Conservation (phyloP, 805 yeast genomes). For the Metschnikowia colocasiae region DNA sequence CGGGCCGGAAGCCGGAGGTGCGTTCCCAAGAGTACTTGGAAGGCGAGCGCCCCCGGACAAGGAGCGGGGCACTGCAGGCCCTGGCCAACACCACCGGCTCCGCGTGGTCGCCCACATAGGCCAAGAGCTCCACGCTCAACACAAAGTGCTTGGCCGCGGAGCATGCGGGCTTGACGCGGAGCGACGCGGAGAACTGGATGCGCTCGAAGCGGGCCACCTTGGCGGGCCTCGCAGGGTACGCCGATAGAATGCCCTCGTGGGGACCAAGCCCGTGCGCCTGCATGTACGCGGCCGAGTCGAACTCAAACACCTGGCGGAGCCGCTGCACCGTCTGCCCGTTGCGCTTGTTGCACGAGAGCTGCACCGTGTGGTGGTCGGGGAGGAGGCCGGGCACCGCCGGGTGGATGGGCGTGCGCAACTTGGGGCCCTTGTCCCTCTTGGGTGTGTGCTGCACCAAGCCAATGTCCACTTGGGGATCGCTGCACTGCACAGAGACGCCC, state of each 20-base stretch:
- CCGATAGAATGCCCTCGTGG: constrained; percentile 2
- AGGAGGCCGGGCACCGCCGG: constrained; percentile 54
- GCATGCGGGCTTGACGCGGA: constrained; percentile 40
- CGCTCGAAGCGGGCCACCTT: constrained; percentile 66
- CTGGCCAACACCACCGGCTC: constrained; percentile 36
- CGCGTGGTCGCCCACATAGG: constrained; percentile 20
- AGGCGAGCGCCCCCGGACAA: constrained; percentile 64
- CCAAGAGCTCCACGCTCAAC: constrained; percentile 51
- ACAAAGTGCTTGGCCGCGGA: constrained; percentile 40
- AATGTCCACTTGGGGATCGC: constrained; percentile 42
- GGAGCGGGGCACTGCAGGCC: constrained; percentile 55
- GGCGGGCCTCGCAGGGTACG: constrained; percentile 18
- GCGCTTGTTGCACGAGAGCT: constrained; percentile 58
- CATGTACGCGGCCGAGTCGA: constrained; percentile 22
- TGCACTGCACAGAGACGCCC: constrained; percentile 50
- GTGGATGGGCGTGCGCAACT: constrained; percentile 54
- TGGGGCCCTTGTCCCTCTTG: constrained; percentile 71
- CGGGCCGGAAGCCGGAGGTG: constrained; percentile 12
- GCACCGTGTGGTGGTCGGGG: constrained; percentile 56
- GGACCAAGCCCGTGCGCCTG: background rate
- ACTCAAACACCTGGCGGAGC: constrained; percentile 49
- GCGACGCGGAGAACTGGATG: constrained; percentile 55
- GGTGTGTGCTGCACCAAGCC: constrained; percentile 66
- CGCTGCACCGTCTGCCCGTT: constrained; percentile 48
- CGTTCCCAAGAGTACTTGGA: constrained; percentile 41